These are phyloP conservation scores for Talaromyces funiculosus DNA, from an alignment of 2,329 filamentous ascomycete genomes.

Conservation along the genomic window DNA sequence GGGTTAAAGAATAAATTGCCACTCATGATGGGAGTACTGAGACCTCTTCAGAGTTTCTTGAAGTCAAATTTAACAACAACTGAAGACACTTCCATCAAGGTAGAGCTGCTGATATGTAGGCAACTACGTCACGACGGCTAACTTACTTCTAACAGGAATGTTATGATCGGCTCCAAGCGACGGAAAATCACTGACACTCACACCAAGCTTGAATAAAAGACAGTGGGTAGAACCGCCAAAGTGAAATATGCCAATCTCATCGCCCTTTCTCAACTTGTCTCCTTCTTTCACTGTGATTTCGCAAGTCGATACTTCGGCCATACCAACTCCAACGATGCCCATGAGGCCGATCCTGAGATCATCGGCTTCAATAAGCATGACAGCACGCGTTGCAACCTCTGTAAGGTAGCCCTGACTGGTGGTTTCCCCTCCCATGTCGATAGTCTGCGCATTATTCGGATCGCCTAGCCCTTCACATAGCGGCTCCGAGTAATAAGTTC, in stretches of 20 bases:
- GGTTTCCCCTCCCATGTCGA: conserved; percentile 24
- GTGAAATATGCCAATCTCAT: conserved; percentile 73
- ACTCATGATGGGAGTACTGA: no score
- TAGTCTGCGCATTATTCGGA: conserved; percentile 18
- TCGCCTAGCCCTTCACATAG: conserved; percentile 45
- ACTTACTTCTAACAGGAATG: background rate
- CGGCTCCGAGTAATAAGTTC: conserved; percentile 64
- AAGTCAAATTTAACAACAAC: no score
- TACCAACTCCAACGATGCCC: conserved; percentile 65
- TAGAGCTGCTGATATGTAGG: no score
- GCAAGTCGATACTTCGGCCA: conserved; percentile 71
- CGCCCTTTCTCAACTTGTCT: conserved; percentile 61
- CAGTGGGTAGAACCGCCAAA: conserved; percentile 58
- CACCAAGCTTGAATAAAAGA: background rate
- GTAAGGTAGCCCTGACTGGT: conserved; percentile 61
- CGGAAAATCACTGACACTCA: background rate
- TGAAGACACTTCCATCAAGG: no score
- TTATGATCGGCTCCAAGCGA: background rate
- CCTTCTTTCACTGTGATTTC: conserved; percentile 65
- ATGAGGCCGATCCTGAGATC: conserved; percentile 60
- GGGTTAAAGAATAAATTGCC: no score
- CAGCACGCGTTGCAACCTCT: conserved; percentile 60
- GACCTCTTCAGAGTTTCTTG: no score
- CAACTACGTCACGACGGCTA: background rate
- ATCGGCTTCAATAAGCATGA: conserved; percentile 67